These are phyloP conservation scores for Eutrema salsugineum DNA, from an alignment of 441 rosid species.

Conservation along the genomic window DNA sequence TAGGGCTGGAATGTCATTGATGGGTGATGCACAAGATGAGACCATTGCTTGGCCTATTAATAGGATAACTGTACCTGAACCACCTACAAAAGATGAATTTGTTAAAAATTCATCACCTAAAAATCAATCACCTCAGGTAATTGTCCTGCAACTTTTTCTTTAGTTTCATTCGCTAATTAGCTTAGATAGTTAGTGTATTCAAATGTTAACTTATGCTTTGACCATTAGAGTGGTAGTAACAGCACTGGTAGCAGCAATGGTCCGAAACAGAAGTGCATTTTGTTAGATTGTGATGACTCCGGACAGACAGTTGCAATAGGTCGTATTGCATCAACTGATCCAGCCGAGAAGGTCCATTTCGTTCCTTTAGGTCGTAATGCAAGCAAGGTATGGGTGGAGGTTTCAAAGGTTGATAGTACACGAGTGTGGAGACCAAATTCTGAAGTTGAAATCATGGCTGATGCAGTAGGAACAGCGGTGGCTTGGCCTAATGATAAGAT, in stretches of 20 bases:
- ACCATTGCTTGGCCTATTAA: background rate
- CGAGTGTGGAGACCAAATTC: conserved; percentile 1
- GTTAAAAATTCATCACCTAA: too few relatives aligned
- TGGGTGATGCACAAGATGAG: too few relatives aligned
- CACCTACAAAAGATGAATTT: too few relatives aligned
- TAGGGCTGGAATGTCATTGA: background rate
- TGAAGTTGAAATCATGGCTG: background rate
- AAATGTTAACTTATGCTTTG: too few relatives aligned
- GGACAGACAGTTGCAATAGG: background rate
- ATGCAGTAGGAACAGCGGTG: background rate
- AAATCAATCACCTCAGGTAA: too few relatives aligned
- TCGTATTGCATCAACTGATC: background rate
- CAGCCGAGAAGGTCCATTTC: background rate
- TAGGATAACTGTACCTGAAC: too few relatives aligned
- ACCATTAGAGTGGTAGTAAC: too few relatives aligned
- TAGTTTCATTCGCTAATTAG: too few relatives aligned
- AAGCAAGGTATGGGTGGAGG: background rate
- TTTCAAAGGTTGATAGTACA: background rate
- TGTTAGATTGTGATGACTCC: background rate
- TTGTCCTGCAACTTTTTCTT: too few relatives aligned
- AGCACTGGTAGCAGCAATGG: too few relatives aligned
- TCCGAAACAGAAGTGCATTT: too few relatives aligned
- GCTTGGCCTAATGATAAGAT: background rate
- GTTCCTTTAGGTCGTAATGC: background rate
- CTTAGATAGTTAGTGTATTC: too few relatives aligned